Conservation (phyloP, 768 basidiomycete species). For the Porpolomopsis calyptriformis region DNA sequence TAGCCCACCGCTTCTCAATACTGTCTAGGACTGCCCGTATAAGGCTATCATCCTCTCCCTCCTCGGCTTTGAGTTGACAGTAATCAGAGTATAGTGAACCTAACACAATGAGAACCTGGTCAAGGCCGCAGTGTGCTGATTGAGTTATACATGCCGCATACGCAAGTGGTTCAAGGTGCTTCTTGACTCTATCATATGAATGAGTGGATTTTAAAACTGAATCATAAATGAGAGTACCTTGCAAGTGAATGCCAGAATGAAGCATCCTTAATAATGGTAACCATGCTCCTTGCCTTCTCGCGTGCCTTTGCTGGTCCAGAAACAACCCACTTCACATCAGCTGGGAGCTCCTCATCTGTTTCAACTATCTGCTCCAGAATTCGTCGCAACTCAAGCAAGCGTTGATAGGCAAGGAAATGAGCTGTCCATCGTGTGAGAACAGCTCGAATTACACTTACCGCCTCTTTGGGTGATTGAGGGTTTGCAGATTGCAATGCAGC, state of each 20-base stretch:
- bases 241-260: constrained; percentile 22
- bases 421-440: constrained; percentile 22
- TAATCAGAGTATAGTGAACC: constrained; percentile 8
- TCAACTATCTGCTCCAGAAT: constrained; percentile 11
- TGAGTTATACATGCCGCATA: constrained; percentile 16
- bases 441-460: constrained; percentile 15
- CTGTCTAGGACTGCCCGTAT: constrained; percentile 7
- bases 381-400: constrained; percentile 17
- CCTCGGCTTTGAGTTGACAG: neutral
- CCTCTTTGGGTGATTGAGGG: neutral
- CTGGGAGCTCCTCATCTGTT: constrained; percentile 5
- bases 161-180: constrained; percentile 15
- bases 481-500: neutral
- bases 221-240: constrained; percentile 7
- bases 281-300: constrained; percentile 18
- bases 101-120: constrained; percentile 7
- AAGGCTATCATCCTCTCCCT: neutral
- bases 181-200: constrained; percentile 10
- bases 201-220: neutral
- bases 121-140: constrained; percentile 12
- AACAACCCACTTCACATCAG: constrained; percentile 8
- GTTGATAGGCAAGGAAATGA: constrained; percentile 20
- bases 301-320: constrained; percentile 8
- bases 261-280: constrained; percentile 18
- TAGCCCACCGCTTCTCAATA: constrained; percentile 20